These are phyloP conservation scores for Ascochyta pisi DNA, from an alignment of 2,329 filamentous ascomycete genomes.

Conservation along the genomic window DNA sequence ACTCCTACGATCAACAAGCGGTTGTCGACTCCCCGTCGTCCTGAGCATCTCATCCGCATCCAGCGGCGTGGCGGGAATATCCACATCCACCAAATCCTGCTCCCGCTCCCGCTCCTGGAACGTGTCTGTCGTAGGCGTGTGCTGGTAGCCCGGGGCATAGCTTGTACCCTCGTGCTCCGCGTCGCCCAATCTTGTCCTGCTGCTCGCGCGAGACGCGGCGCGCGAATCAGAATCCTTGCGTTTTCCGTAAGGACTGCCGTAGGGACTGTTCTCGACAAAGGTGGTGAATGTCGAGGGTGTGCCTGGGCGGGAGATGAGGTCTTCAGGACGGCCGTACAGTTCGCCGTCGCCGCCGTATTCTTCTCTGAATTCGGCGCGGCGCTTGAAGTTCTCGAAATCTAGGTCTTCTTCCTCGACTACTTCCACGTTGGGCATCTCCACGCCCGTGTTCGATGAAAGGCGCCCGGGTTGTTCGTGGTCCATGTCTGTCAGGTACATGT, in stretches of 20 bases:
- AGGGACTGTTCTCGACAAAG: conserved; percentile 29
- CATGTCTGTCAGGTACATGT: conserved; percentile 84
- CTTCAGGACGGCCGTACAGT: conserved; percentile 63
- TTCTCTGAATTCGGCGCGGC: conserved; percentile 83
- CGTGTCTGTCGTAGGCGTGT: conserved; percentile 26
- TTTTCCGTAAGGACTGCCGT: conserved; percentile 14
- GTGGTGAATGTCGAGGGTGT: conserved; percentile 42
- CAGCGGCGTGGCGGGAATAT: conserved; percentile 32
- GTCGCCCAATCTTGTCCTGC: conserved; percentile 28
- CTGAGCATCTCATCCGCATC: conserved; percentile 30
- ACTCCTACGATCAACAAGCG: conserved; percentile 19
- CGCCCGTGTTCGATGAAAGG: not conserved
- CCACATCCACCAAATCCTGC: conserved; percentile 28
- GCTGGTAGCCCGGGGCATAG: conserved; percentile 38
- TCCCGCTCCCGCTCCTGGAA: conserved; percentile 10
- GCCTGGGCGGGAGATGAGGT: conserved; percentile 56
- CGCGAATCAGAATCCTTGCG: conserved; percentile 6
- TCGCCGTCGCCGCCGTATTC: conserved; percentile 77
- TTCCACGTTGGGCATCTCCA: conserved; percentile 70
- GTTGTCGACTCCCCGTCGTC: conserved; percentile 24
- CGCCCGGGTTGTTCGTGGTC: conserved; percentile 62
- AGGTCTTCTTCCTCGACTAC: conserved; percentile 84
- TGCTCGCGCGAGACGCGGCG: conserved; percentile 27
- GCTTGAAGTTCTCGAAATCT: conserved; percentile 90
- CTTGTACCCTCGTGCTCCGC: conserved; percentile 28